A percentile compares a stretch with the other conserved stretches of the same genome.
These are phyloP conservation scores for Grammothele lineata DNA, from an alignment of 768 basidiomycete genomes.

Conservation along the genomic window DNA sequence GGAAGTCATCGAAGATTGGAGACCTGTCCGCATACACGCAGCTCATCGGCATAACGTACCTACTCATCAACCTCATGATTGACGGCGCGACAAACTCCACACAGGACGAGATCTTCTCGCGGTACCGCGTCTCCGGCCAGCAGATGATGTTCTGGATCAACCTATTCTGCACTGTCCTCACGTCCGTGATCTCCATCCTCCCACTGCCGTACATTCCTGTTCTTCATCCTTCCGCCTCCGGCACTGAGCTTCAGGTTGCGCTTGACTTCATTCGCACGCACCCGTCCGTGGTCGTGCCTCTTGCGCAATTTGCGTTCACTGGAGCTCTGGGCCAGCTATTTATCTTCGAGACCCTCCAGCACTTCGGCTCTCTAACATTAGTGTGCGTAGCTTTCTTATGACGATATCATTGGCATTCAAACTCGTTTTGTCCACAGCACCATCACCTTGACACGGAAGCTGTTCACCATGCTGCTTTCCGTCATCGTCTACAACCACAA, in stretches of 20 bases:
- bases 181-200: constrained; percentile 62
- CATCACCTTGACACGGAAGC: constrained; percentile 92
- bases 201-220: constrained; percentile 82
- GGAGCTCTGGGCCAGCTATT: constrained; percentile 96
- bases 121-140: constrained; percentile 74
- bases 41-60: constrained; percentile 68
- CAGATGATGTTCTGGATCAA: constrained; percentile 99
- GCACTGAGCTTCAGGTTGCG: constrained; percentile 62
- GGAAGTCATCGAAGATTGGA: constrained; percentile 27
- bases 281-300: constrained; percentile 66
- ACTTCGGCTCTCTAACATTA: constrained; percentile 85
- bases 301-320: constrained; percentile 81
- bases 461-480: constrained; percentile 97
- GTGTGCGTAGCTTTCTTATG: constrained; percentile 67
- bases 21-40: constrained; percentile 47
- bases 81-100: constrained; percentile 95
- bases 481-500: constrained; percentile 89
- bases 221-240: constrained; percentile 61
- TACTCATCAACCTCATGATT: constrained; percentile 81
- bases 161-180: constrained; percentile 73
- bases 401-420: neutral
- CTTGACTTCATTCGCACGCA: constrained; percentile 74
- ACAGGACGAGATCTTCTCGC: constrained; percentile 92
- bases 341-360: constrained; percentile 93
- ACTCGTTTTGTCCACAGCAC: constrained; percentile 51